Conservation (phyloP, 2,329 filamentous ascomycete species). For the Myriosclerotinia duriaeana region DNA sequence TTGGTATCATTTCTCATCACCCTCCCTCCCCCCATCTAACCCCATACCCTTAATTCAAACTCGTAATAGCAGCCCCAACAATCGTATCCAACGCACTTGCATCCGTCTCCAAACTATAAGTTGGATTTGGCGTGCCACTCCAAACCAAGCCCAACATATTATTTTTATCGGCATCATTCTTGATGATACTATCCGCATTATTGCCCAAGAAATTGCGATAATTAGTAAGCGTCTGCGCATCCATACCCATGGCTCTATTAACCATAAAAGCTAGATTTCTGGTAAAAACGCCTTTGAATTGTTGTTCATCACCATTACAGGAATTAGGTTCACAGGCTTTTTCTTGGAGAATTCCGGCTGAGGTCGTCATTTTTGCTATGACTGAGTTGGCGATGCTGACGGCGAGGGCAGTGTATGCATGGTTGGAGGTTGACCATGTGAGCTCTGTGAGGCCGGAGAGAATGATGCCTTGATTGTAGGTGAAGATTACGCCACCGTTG, state of each 20-base stretch:
- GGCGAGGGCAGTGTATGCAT: conserved; percentile 48
- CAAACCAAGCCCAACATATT: conserved; percentile 22
- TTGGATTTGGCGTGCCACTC: background rate
- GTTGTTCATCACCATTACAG: conserved; percentile 49
- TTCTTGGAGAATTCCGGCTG: conserved; percentile 53
- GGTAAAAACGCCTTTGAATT: conserved; percentile 73
- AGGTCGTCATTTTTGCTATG: conserved; percentile 47
- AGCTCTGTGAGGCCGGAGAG: conserved; percentile 58
- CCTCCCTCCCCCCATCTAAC: background rate
- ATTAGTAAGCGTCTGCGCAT: background rate
- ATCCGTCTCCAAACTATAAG: conserved; percentile 17
- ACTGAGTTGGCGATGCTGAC: conserved; percentile 55
- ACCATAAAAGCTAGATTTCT: conserved; percentile 63
- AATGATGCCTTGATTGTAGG: conserved; percentile 63
- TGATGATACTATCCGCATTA: conserved; percentile 16
- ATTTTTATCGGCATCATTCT: background rate
- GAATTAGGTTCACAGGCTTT: conserved; percentile 51
- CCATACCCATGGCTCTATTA: conserved; percentile 29
- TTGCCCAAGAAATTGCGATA: conserved; percentile 10
- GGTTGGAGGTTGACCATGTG: conserved; percentile 50
- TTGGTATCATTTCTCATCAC: no score
- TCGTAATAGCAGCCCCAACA: conserved; percentile 13
- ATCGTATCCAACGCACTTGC: conserved; percentile 22
- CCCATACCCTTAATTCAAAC: background rate
- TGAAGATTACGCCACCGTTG: conserved; percentile 46